phyloP scores from a whole-genome alignment of 345 rosid genomes.

The Hypericum androsaemum region DNA sequence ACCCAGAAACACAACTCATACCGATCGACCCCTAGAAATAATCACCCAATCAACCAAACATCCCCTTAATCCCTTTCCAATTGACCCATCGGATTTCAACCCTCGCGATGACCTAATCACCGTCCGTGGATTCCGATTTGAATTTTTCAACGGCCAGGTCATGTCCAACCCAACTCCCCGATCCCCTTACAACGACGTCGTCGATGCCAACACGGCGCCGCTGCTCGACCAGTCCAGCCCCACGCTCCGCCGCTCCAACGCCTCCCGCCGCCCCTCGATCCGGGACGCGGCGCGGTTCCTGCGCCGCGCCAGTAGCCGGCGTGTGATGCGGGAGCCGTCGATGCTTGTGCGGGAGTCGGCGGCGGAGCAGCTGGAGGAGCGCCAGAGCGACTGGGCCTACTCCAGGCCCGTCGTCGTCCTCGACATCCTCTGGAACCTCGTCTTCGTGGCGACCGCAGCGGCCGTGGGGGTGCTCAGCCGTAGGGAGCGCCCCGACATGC shows the following conservation, averaged over 20 bases:
- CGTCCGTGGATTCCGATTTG: too few species aligned
- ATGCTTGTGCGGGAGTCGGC: constrained; percentile 70
- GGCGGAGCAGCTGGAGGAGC: constrained; percentile 86
- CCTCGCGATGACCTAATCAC: too few species aligned
- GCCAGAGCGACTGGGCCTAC: constrained; percentile 73
- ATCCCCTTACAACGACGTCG: too few species aligned
- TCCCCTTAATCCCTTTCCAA: too few species aligned
- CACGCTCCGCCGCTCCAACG: constrained; percentile 9
- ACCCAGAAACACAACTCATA: too few species aligned
- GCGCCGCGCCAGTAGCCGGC: constrained; percentile 67
- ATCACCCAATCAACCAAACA: too few species aligned
- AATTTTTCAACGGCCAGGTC: too few species aligned
- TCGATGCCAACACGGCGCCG: too few species aligned
- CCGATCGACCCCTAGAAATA: too few species aligned
- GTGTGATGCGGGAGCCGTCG: constrained; percentile 75
- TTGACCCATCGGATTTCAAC: too few species aligned
- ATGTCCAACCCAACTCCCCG: too few species aligned
- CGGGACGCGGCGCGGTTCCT: constrained; percentile 59
- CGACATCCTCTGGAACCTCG: constrained; percentile 61
- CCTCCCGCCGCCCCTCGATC: constrained; percentile 42
- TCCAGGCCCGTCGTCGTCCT: constrained; percentile 59
- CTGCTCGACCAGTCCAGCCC: too few species aligned
- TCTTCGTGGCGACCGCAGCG: constrained; percentile 38
- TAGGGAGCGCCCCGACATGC: constrained; percentile 49
- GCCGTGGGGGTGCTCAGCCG: constrained; percentile 39